Evolutionary conservation across 257 asterid species (phyloP).

Genomic region (Solanum boliviense): DNA sequence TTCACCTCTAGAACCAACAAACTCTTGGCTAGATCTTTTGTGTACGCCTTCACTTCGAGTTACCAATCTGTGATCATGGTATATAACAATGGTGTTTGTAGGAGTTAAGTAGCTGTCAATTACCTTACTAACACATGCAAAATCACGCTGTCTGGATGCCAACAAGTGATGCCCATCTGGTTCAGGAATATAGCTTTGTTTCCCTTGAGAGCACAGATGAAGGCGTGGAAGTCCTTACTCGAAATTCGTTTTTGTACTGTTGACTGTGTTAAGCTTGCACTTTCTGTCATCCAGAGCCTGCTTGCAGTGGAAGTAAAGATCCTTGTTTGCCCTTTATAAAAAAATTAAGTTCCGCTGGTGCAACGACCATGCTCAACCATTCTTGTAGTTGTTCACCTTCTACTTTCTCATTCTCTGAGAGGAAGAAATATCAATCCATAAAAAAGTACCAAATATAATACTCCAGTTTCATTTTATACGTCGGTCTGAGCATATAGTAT

Average conservation of each 20-base stretch:
- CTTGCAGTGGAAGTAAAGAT: constrained; percentile 65
- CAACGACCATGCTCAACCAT: constrained; percentile 81
- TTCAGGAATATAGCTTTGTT: not conserved
- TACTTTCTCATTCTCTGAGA: constrained; percentile 77
- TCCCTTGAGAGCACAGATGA: not conserved
- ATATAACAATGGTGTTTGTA: not conserved
- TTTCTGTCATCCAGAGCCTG: constrained; percentile 27
- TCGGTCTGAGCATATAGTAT: not conserved
- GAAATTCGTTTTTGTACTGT: not conserved
- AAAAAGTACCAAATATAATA: not conserved
- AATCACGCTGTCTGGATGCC: not conserved
- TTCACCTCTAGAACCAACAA: not conserved
- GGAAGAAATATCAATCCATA: not conserved
- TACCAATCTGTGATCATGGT: not conserved
- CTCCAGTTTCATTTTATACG: not conserved
- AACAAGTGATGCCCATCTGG: not conserved
- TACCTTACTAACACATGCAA: not conserved
- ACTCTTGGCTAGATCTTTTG: not conserved
- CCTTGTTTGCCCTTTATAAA: constrained; percentile 68
- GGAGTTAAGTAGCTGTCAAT: not conserved
- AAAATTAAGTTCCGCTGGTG: constrained; percentile 77
- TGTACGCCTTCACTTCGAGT: not conserved
- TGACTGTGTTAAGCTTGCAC: not conserved
- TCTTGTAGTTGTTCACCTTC: constrained; percentile 94
- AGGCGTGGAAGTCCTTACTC: not conserved